These are phyloP conservation scores for Verticillium albo-atrum DNA, from an alignment of 2,329 filamentous ascomycete species.

Conservation along the genomic window DNA sequence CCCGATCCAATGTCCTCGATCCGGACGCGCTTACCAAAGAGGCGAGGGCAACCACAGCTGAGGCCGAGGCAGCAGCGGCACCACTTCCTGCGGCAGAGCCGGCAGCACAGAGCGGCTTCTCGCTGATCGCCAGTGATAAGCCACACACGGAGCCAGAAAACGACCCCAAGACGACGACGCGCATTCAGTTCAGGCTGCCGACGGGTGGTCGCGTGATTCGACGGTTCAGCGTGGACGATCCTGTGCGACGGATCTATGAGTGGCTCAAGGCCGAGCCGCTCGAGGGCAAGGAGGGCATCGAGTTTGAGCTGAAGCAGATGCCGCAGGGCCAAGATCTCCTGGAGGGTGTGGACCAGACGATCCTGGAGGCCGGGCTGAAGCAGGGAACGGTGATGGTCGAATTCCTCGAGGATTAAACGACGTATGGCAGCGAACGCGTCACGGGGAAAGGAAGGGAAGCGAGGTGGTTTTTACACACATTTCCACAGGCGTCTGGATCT, in stretches of 20 bases:
- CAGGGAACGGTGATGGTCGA: constrained; percentile 96
- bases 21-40: constrained; percentile 84
- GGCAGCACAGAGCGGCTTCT: constrained; percentile 46
- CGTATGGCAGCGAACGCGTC: background rate
- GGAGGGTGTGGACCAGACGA: constrained; percentile 65
- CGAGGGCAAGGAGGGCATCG: constrained; percentile 70
- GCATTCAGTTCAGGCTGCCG: constrained; percentile 89
- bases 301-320: constrained; percentile 87
- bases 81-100: constrained; percentile 19
- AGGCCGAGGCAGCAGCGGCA: constrained; percentile 18
- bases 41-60: constrained; percentile 30
- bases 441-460: background rate
- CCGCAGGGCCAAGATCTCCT: constrained; percentile 76
- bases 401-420: constrained; percentile 57
- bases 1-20: constrained; percentile 60
- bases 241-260: constrained; percentile 82
- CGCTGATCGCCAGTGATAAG: constrained; percentile 64
- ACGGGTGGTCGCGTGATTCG: constrained; percentile 82
- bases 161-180: constrained; percentile 68
- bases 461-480: background rate
- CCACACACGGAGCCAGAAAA: constrained; percentile 75
- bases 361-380: constrained; percentile 80
- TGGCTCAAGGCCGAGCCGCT: constrained; percentile 90
- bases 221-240: constrained; percentile 73
- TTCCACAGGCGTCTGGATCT: background rate